phyloP scores from a whole-genome alignment of 148 eudicot species.

The Agrostemma githago region DNA sequence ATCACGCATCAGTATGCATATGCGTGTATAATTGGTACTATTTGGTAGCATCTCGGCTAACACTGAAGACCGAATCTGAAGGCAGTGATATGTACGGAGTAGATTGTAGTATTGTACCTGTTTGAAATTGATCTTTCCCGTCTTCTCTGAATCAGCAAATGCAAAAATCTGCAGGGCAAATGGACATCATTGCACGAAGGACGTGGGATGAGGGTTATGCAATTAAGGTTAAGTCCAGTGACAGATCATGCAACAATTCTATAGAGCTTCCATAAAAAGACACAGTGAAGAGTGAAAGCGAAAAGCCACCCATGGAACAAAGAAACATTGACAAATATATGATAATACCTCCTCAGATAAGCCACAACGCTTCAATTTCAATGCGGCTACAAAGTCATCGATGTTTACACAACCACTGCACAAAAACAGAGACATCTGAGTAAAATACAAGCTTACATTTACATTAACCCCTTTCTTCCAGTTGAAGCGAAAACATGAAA shows the following conservation, averaged over 20 bases:
- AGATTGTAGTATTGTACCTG: constrained; percentile 33
- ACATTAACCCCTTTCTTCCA: neutral
- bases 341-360: constrained; percentile 54
- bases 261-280: neutral
- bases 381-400: constrained; percentile 41
- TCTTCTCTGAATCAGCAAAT: constrained; percentile 43
- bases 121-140: constrained; percentile 52
- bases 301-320: neutral
- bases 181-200: neutral
- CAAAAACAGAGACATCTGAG: constrained; percentile 10
- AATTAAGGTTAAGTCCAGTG: neutral
- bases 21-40: no score
- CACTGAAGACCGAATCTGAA: neutral
- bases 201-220: neutral
- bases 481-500: neutral
- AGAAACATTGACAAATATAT: neutral
- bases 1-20: neutral
- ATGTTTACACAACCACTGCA: constrained; percentile 55
- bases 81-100: neutral
- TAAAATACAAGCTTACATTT: neutral
- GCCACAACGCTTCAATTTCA: constrained; percentile 56
- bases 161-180: constrained; percentile 46
- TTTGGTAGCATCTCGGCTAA: neutral
- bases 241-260: neutral
- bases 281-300: neutral